Conservation (phyloP, 2,329 filamentous ascomycete genomes). For the Hymenotorrendiella dingleyae region DNA sequence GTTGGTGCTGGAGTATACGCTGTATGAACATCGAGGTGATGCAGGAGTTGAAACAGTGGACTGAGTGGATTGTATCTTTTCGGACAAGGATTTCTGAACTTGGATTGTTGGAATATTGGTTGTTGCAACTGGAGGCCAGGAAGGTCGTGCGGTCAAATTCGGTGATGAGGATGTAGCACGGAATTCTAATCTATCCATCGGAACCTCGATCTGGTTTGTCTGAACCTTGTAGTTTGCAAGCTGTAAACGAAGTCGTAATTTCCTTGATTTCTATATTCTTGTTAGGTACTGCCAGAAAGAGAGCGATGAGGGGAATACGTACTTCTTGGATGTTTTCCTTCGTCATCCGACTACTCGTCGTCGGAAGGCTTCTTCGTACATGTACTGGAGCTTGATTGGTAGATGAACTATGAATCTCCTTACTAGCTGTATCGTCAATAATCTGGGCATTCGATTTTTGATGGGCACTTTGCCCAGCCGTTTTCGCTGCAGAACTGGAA, state of each 20-base stretch:
- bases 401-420: too few species aligned
- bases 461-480: too few species aligned
- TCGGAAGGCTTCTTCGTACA: too few species aligned
- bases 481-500: too few species aligned
- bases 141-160: slow-evolving; percentile 2
- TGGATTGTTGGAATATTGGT: slow-evolving; percentile 7
- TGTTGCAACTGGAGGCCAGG: slow-evolving; percentile 7
- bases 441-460: too few species aligned
- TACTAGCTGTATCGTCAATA: too few species aligned
- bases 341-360: too few species aligned
- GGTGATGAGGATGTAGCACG: slow-evolving; percentile 23
- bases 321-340: slow-evolving; percentile 17
- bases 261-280: slow-evolving; percentile 50
- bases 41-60: too few species aligned
- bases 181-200: slow-evolving; percentile 53
- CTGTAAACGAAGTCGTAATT: slow-evolving; percentile 60
- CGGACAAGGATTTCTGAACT: slow-evolving; percentile 2
- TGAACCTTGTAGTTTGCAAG: slow-evolving; percentile 70
- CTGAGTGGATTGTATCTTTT: too few species aligned
- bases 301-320: background rate
- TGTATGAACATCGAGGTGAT: slow-evolving; percentile 7
- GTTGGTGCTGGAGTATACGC: too few species aligned
- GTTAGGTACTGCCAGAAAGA: slow-evolving; percentile 1
- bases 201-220: slow-evolving; percentile 64
- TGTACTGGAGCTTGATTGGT: too few species aligned